These are phyloP conservation scores for Sonneratia caseolaris DNA, from an alignment of 345 rosid species.

Conservation along the genomic window DNA sequence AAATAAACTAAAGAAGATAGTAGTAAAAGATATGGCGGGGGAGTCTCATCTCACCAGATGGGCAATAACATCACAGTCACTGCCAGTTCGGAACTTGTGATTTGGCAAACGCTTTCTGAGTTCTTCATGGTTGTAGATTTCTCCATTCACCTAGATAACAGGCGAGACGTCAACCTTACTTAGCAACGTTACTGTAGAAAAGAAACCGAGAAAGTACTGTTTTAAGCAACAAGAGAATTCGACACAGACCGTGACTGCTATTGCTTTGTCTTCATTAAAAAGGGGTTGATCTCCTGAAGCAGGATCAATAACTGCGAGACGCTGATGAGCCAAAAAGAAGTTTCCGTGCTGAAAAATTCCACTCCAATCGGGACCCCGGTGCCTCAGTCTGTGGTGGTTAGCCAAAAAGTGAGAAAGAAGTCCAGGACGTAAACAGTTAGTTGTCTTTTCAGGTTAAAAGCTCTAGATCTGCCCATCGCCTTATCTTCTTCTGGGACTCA, in stretches of 20 bases:
- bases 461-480: no score
- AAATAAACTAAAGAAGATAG: neutral
- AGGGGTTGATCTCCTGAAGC: slow-evolving; percentile 95
- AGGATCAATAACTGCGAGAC: slow-evolving; percentile 76
- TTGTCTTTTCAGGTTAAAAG: neutral
- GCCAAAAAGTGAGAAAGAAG: neutral
- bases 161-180: neutral
- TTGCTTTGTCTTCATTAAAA: slow-evolving; percentile 56
- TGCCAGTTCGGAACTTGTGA: slow-evolving; percentile 78
- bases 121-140: slow-evolving; percentile 86
- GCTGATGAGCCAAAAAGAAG: slow-evolving; percentile 64
- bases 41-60: slow-evolving; percentile 62
- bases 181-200: neutral
- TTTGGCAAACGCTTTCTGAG: slow-evolving; percentile 49
- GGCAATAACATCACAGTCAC: slow-evolving; percentile 92
- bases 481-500: no score
- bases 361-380: slow-evolving; percentile 97
- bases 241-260: slow-evolving; percentile 57
- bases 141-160: slow-evolving; percentile 66
- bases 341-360: slow-evolving; percentile 67
- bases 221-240: neutral
- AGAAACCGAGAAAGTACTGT: neutral
- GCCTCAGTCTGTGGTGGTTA: slow-evolving; percentile 45
- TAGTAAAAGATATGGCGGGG: neutral
- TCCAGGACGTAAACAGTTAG: neutral